These are phyloP conservation scores for Penicillium turbatum DNA, from an alignment of 495 filamentous ascomycete species.

Conservation along the genomic window DNA sequence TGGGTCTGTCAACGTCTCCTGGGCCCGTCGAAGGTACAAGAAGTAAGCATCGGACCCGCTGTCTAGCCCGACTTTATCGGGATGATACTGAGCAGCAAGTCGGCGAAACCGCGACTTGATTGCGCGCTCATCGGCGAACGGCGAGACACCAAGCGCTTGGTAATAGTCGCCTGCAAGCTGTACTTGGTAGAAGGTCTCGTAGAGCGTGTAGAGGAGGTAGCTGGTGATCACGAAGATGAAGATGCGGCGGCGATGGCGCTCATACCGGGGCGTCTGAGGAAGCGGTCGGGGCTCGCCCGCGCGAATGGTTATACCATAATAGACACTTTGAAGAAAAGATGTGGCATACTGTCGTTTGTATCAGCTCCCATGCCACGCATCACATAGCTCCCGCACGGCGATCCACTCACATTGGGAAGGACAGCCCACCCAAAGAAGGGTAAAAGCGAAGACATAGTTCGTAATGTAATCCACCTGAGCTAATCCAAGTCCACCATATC, in stretches of 20 bases:
- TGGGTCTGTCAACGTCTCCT: constrained; percentile 77
- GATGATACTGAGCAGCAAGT: constrained; percentile 80
- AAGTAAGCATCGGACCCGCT: constrained; percentile 57
- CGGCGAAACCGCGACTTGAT: constrained; percentile 84
- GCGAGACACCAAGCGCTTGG: constrained; percentile 61
- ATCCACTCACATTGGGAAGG: constrained; percentile 63
- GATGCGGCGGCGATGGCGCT: constrained; percentile 71
- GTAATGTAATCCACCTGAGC: not conserved
- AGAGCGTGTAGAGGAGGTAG: constrained; percentile 91
- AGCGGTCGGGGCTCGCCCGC: constrained; percentile 79
- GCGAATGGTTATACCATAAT: constrained; percentile 86
- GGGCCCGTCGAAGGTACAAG: constrained; percentile 73
- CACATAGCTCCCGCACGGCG: not conserved
- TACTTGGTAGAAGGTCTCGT: constrained; percentile 82
- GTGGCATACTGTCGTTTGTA: constrained; percentile 60
- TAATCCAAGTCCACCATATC: not conserved
- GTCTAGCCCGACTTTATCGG: constrained; percentile 65
- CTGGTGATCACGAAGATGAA: constrained; percentile 72
- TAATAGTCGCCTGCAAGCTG: constrained; percentile 72
- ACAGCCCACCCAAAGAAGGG: constrained; percentile 76
- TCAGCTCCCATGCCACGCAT: not conserved
- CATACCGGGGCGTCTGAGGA: constrained; percentile 64
- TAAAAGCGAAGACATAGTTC: constrained; percentile 49
- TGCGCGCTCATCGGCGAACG: constrained; percentile 63
- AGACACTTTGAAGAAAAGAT: constrained; percentile 71